Conservation (phyloP, 768 basidiomycete species). For the Imleria badia region DNA sequence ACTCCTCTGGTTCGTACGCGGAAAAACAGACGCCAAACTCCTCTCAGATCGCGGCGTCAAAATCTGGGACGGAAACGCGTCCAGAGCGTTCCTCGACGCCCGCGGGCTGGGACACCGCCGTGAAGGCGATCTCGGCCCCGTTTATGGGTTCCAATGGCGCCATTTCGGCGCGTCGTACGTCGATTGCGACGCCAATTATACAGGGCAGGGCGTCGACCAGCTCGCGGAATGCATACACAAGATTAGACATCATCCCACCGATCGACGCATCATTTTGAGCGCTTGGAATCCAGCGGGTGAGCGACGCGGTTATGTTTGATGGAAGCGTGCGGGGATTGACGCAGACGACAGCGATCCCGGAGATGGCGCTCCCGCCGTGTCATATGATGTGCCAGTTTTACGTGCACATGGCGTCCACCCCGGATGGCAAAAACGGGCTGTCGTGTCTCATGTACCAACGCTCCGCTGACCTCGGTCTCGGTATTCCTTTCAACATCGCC, state of each 20-base stretch:
- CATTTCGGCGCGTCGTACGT: slow-evolving; percentile 87
- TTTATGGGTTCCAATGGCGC: slow-evolving; percentile 97
- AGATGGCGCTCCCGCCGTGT: slow-evolving; percentile 97
- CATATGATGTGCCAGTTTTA: slow-evolving; percentile 99
- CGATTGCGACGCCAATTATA: slow-evolving; percentile 73
- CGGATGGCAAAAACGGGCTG: slow-evolving; percentile 61
- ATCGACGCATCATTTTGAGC: slow-evolving; percentile 89
- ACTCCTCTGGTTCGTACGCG: slow-evolving; percentile 90
- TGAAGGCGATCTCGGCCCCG: slow-evolving; percentile 93
- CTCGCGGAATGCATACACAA: slow-evolving; percentile 84
- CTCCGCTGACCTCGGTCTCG: slow-evolving; percentile 95
- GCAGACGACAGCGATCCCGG: slow-evolving; percentile 67
- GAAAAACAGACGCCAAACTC: slow-evolving; percentile 75
- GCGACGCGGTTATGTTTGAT: slow-evolving; percentile 9
- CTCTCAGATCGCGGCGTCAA: slow-evolving; percentile 82
- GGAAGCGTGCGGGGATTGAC: neutral
- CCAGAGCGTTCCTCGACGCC: slow-evolving; percentile 79
- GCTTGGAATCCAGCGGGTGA: slow-evolving; percentile 98
- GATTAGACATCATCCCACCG: slow-evolving; percentile 91
- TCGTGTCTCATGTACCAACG: slow-evolving; percentile 98
- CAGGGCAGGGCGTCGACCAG: slow-evolving; percentile 90
- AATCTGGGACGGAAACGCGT: slow-evolving; percentile 98
- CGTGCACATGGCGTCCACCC: slow-evolving; percentile 74
- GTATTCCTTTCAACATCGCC: slow-evolving; percentile 99
- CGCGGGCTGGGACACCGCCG: slow-evolving; percentile 81